phyloP scores from a whole-genome alignment of 2,329 filamentous ascomycete genomes.

The Trichophaea hybrida region DNA sequence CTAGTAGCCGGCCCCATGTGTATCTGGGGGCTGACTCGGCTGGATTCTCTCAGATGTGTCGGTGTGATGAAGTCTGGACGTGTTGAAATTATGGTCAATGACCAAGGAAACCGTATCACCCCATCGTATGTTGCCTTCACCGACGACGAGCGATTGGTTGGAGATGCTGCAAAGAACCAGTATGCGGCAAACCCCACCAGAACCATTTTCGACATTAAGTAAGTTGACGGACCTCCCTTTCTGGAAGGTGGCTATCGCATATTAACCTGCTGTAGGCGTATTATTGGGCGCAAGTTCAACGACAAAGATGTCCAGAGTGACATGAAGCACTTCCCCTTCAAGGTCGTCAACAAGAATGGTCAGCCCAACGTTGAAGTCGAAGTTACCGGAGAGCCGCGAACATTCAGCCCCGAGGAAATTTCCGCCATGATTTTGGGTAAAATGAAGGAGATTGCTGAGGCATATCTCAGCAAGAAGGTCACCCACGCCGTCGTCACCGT shows the following conservation, averaged over 20 bases:
- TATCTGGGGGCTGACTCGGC: not conserved
- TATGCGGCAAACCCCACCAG: constrained; percentile 62
- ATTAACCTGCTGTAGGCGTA: constrained; percentile 43
- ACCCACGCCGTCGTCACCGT: constrained; percentile 86
- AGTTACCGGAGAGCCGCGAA: constrained; percentile 49
- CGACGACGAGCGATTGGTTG: constrained; percentile 89
- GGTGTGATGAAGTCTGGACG: constrained; percentile 94
- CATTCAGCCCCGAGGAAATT: constrained; percentile 67
- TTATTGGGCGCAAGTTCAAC: constrained; percentile 70
- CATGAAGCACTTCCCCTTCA: constrained; percentile 97
- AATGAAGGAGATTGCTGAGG: constrained; percentile 73
- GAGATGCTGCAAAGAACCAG: constrained; percentile 96
- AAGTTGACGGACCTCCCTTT: constrained; percentile 33
- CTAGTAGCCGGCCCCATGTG: not conserved
- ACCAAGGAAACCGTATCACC: constrained; percentile 93
- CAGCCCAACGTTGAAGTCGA: constrained; percentile 75
- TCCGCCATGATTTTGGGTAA: constrained; percentile 69
- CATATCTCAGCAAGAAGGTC: constrained; percentile 67
- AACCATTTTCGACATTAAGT: constrained; percentile 76
- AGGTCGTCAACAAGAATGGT: constrained; percentile 73
- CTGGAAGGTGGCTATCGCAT: not conserved
- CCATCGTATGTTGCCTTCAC: constrained; percentile 93
- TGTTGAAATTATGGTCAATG: constrained; percentile 90
- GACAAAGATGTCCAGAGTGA: constrained; percentile 84
- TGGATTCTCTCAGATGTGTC: constrained; percentile 52